A percentile compares a stretch with the other conserved stretches of the same genome.
These are phyloP conservation scores for Leptoxyphium fumago DNA, from an alignment of 2,329 filamentous ascomycete genomes.

Conservation along the genomic window DNA sequence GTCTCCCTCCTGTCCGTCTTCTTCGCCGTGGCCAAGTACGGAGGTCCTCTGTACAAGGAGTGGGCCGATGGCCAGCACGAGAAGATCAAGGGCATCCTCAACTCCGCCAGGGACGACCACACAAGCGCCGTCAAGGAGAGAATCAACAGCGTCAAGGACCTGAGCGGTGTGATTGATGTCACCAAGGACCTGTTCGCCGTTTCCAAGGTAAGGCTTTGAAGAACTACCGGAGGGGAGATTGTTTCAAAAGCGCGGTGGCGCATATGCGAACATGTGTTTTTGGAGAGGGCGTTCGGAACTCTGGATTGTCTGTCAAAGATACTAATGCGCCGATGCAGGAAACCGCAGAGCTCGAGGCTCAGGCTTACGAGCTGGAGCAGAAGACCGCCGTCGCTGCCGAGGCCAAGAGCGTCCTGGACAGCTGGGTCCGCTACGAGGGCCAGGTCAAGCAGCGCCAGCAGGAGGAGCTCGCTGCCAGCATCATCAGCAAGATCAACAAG, in stretches of 20 bases:
- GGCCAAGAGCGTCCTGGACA: constrained; percentile 91
- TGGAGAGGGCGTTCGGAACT: background rate
- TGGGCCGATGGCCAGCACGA: constrained; percentile 82
- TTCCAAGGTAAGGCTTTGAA: constrained; percentile 58
- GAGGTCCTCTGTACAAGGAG: constrained; percentile 78
- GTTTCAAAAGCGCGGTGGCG: too few species aligned
- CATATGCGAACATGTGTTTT: background rate
- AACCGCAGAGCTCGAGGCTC: constrained; percentile 87
- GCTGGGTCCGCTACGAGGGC: constrained; percentile 95
- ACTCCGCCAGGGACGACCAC: constrained; percentile 86
- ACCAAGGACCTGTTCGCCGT: constrained; percentile 96
- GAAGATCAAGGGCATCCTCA: constrained; percentile 91
- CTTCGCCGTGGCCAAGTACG: constrained; percentile 82
- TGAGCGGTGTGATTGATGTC: constrained; percentile 85
- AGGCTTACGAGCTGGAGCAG: constrained; percentile 97
- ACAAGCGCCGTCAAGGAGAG: constrained; percentile 87
- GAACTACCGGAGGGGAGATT: too few species aligned
- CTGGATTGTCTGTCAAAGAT: background rate
- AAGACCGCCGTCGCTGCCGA: constrained; percentile 80
- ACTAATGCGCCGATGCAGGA: constrained; percentile 44
- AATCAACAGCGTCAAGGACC: constrained; percentile 88
- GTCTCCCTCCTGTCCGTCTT: constrained; percentile 89
- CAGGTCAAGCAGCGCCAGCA: constrained; percentile 99
- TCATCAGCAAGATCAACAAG: constrained; percentile 97
- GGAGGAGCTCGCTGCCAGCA: constrained; percentile 77